Evolutionary conservation across 2,329 filamentous ascomycete genomes (phyloP).

Genomic region (Monascus ruber): DNA sequence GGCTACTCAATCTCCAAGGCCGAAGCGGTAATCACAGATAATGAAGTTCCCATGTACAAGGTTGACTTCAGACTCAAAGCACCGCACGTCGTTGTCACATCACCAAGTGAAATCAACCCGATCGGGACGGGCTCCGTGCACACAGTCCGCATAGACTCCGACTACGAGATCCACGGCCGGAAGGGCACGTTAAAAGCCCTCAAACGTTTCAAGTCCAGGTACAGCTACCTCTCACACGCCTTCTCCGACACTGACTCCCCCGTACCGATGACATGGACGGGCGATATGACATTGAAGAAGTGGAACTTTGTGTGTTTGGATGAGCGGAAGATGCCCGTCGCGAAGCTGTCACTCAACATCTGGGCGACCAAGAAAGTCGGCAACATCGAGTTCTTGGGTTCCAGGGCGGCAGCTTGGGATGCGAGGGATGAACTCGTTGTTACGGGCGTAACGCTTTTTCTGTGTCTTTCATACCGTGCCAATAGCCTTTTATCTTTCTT

Average conservation of each 20-base stretch:
- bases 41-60: too few relatives aligned
- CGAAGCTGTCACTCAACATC: slow-evolving; percentile 13
- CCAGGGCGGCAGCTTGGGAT: slow-evolving; percentile 5
- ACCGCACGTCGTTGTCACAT: too few relatives aligned
- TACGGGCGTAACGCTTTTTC: slow-evolving; percentile 16
- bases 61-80: too few relatives aligned
- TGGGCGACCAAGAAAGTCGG: slow-evolving; percentile 16
- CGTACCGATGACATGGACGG: slow-evolving; percentile 17
- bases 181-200: slow-evolving; percentile 14
- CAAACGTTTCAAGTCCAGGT: slow-evolving; percentile 15
- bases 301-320: slow-evolving; percentile 23
- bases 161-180: slow-evolving; percentile 14
- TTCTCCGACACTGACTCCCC: slow-evolving; percentile 10
- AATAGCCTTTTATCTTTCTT: slow-evolving; percentile 14
- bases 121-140: slow-evolving; percentile 14
- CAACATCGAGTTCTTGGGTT: slow-evolving; percentile 16
- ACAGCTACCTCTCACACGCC: slow-evolving; percentile 16
- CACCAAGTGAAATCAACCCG: too few relatives aligned
- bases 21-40: too few relatives aligned
- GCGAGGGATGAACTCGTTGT: slow-evolving; percentile 19
- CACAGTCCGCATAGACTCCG: slow-evolving; percentile 14
- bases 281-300: slow-evolving; percentile 12
- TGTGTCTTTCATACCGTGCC: slow-evolving; percentile 13
- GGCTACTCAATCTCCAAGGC: too few relatives aligned
- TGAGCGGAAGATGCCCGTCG: slow-evolving; percentile 16